Percentiles rank a stretch among this genome's conserved stretches.
These are phyloP conservation scores for Phyllosticta capitalensis DNA, from an alignment of 2,329 filamentous ascomycete species.

Conservation along the genomic window DNA sequence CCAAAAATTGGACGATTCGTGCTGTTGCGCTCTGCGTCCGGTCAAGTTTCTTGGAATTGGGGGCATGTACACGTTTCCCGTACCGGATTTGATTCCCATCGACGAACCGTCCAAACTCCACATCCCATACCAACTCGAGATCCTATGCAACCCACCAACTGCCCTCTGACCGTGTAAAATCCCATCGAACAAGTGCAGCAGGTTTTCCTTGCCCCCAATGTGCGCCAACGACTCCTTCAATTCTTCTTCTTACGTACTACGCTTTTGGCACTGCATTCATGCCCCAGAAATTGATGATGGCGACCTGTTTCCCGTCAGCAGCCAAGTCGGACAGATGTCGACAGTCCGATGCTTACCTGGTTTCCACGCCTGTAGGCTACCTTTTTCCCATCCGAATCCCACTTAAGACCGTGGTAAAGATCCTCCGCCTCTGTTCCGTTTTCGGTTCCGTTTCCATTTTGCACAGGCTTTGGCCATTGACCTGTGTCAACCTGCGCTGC, in stretches of 20 bases:
- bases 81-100: neutral
- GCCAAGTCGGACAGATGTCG: neutral
- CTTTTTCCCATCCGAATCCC: conserved; percentile 29
- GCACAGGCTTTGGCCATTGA: conserved; percentile 10
- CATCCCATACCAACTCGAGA: neutral
- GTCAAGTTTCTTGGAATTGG: neutral
- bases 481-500: conserved; percentile 14
- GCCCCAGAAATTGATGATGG: conserved; percentile 22
- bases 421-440: conserved; percentile 11
- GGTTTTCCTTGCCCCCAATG: neutral
- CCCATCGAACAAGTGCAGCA: neutral
- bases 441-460: conserved; percentile 21
- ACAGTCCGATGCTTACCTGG: conserved; percentile 19
- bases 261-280: conserved; percentile 12
- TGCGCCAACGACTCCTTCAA: neutral
- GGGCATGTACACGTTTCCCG: neutral
- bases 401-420: conserved; percentile 25
- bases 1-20: neutral
- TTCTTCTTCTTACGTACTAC: conserved; percentile 2
- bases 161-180: neutral
- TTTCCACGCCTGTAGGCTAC: conserved; percentile 28
- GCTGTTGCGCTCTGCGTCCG: neutral
- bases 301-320: conserved; percentile 20
- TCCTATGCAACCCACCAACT: neutral
- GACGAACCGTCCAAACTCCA: neutral